Base-by-base conservation (phyloP, 495 filamentous ascomycete species). In the Annulohypoxylon bovei region DNA sequence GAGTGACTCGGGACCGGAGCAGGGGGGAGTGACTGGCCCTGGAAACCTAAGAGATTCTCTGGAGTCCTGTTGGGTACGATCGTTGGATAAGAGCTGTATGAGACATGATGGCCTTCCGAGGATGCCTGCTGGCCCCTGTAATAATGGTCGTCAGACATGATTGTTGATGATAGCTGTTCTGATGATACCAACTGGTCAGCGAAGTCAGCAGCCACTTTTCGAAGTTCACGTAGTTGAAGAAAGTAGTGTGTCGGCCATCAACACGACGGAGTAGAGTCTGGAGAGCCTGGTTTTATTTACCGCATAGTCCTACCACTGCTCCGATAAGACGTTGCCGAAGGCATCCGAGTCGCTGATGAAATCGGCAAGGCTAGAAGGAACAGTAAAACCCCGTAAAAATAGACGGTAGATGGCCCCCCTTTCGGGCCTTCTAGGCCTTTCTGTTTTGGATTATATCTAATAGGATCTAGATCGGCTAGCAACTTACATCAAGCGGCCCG, bases 401-500 rank as follows among this genome's bases (percentile, higher is more conserved):
- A 72, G 60, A 68, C 44, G 46, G 59, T n/a, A 54, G 55, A 50
- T 32, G 47, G 20, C 44, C 32, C 33, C 65, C 65, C 58, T 46
- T 54, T 61, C 50, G 39, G 23, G 70, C 58, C 53, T 54, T 61
- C 50, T 49, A 22, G 70, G 63, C 7, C 18, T 23, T 37, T 59
- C 47, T 53, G 70, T 27, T 37, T 35, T 35, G 33, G 22, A 46
- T 28, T 12, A 28, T 47, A 33, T 27, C 40, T 22, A 54, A 61
- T 47, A 59, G 63, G 54, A 49, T 55, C 22, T 70, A 49, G 63
- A 52, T 53, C 68, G 54, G 71, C 53, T 50, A 16, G 11, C 61
- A 62, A 77, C 72, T 70, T 73, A 77, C 72, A 68, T 65, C 60
- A 50, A 67, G 55, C 57, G 56, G 57, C 33, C 62, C 56, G 37